These are phyloP conservation scores for Mortierella sp. DNA, from an alignment of 371 early-diverging fungal genomes.

Conservation along the genomic window DNA sequence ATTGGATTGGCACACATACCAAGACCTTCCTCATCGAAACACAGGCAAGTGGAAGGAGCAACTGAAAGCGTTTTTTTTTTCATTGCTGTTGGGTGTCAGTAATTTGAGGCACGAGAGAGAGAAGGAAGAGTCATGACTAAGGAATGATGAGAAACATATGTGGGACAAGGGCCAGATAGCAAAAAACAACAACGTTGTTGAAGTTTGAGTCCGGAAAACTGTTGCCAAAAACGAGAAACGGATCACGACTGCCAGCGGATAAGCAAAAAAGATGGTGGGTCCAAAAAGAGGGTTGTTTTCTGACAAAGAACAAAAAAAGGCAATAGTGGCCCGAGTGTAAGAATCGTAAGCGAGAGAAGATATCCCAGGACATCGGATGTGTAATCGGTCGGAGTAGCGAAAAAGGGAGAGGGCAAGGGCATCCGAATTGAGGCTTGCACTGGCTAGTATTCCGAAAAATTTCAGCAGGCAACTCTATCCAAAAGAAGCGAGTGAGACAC, in stretches of 20 bases:
- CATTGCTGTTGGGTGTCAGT: too few relatives aligned
- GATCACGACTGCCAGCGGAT: not conserved
- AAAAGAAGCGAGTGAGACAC: constrained; percentile 4
- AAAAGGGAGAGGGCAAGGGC: not conserved
- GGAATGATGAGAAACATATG: too few relatives aligned
- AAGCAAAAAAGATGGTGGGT: not conserved
- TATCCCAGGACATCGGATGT: not conserved
- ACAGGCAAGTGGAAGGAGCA: not conserved
- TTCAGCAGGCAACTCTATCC: not conserved
- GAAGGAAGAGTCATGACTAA: not conserved
- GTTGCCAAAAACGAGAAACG: constrained; percentile 1
- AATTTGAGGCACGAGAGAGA: too few relatives aligned
- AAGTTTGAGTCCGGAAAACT: not conserved
- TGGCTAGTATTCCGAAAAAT: too few relatives aligned
- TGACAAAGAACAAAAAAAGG: not conserved
- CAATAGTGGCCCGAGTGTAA: not conserved
- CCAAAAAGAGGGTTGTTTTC: not conserved
- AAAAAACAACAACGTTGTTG: not conserved
- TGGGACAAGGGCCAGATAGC: too few relatives aligned
- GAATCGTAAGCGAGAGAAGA: too few relatives aligned
- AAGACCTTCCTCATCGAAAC: too few relatives aligned
- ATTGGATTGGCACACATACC: too few relatives aligned
- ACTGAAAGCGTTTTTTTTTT: too few relatives aligned
- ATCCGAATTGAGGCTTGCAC: not conserved
- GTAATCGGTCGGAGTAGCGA: not conserved